Evolutionary conservation across 352 stramenopile genomes (phyloP), one percentile per base, ranked within the genome.

Genomic region (Pythium myriotylum): DNA sequence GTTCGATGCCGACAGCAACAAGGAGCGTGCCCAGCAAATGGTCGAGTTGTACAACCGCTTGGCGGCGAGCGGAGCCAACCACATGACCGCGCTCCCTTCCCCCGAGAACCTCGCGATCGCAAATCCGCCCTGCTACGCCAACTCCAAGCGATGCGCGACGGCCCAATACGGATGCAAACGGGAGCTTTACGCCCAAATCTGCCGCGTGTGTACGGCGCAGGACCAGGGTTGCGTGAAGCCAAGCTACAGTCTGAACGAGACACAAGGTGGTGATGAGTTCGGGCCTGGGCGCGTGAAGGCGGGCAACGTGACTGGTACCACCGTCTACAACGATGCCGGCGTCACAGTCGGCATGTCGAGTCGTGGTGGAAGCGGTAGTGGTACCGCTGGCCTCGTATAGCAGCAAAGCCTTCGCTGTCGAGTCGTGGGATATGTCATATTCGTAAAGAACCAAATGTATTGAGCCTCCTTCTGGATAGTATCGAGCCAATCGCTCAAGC

Each of bases 71-170:
- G 45, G 35, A 0, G 47, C 46, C 19, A 58, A 73, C 0, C 35
- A 79, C 46, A 89, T 90, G 76, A 60, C 65, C 19, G 22, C 62
- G 9, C 63, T 91, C 19, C 82, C 80, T 2, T 59, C 51, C 1
- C 55, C 77, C 7, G 35, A 50, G 16, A 27, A 54, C 1, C 73
- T 92, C 23, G 37, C 47, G 0, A 35, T 17, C 9, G 63, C 56
- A 26, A 91, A 91, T 56, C 77, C 82, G 12, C 60, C 61, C 35
- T 91, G 82, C 62, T 86, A 81, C 43, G 24, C 62, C 16, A 90
- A 89, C 62, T 66, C 68, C 19, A 65, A 72, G 40, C 39, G 53
- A 7, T 88, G 79, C 23, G 66, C 65, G 0, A 33, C 46, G 0
- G 59, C 72, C 14, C 14, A 55, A 7, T 70, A 62, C 16, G 79